Evolutionary conservation across 2,329 filamentous ascomycete species (phyloP).

Genomic region (Salinomyces thailandicus): DNA sequence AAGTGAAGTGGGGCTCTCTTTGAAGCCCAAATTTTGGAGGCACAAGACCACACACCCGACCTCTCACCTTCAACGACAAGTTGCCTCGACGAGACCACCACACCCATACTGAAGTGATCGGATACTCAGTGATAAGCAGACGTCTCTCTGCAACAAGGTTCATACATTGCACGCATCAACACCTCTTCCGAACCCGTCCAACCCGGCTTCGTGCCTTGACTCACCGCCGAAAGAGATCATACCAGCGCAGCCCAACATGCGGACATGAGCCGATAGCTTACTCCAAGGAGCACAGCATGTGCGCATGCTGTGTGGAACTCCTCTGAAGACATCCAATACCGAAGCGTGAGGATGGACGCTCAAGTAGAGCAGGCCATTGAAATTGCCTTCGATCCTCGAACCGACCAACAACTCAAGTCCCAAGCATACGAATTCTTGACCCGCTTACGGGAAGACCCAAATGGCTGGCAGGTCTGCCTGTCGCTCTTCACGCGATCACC

Average conservation of each 20-base stretch:
- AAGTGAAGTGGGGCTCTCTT: not conserved
- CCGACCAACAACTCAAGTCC: constrained; percentile 61
- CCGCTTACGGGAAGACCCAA: constrained; percentile 69
- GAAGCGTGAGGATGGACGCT: constrained; percentile 17
- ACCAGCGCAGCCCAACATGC: not conserved
- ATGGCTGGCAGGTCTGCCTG: constrained; percentile 85
- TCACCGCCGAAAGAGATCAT: constrained; percentile 1
- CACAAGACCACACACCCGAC: not conserved
- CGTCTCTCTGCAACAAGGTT: no score
- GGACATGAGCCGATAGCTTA: constrained; percentile 5
- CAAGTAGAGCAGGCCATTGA: constrained; percentile 92
- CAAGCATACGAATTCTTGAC: constrained; percentile 74
- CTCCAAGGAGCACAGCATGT: constrained; percentile 5
- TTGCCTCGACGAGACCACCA: no score
- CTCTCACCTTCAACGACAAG: no score
- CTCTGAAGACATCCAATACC: not conserved
- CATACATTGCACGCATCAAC: no score
- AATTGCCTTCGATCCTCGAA: constrained; percentile 76
- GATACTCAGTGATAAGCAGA: no score
- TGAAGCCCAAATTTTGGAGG: not conserved
- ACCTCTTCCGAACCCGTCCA: no score
- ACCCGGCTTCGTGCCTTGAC: no score
- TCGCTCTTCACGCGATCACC: constrained; percentile 68
- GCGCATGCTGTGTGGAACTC: constrained; percentile 6
- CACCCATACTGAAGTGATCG: no score